A percentile compares a stretch with the other conserved stretches of the same genome.
phyloP scores from a whole-genome alignment of 306 rosid genomes.

The Inga laurina region DNA sequence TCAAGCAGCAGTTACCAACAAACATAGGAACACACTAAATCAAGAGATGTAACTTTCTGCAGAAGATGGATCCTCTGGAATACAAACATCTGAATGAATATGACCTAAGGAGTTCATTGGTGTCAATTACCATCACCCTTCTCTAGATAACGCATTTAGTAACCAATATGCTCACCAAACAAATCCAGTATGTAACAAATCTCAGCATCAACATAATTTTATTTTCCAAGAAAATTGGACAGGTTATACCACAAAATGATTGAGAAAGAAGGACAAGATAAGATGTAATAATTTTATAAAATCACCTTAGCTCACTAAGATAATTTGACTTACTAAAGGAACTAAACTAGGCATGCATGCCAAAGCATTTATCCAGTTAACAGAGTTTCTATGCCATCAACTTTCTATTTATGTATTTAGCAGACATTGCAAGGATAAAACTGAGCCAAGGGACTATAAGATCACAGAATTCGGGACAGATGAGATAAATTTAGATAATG shows the following conservation, averaged over 20 bases:
- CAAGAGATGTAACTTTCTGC: conserved; percentile 1
- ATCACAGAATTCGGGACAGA: not conserved
- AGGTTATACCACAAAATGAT: not conserved
- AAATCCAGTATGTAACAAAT: not conserved
- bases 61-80: not conserved
- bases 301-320: not conserved
- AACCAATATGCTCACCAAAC: not conserved
- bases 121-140: conserved; percentile 6
- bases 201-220: not conserved
- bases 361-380: not conserved
- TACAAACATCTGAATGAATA: not conserved
- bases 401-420: conserved; percentile 14
- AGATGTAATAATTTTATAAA: not conserved
- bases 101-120: not conserved
- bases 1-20: conserved; percentile 10
- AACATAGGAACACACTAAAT: not conserved
- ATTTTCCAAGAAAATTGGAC: not conserved
- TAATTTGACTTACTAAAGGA: not conserved
- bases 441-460: not conserved
- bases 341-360: not conserved
- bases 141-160: not conserved
- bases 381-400: conserved; percentile 1
- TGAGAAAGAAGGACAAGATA: conserved; percentile 1
- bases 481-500: conserved; percentile 6
- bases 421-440: conserved; percentile 21